A percentile compares a stretch with the other conserved stretches of the same genome.
These are phyloP conservation scores for Parafenestella ontariensis DNA, from an alignment of 2,329 filamentous ascomycete genomes.

Conservation along the genomic window DNA sequence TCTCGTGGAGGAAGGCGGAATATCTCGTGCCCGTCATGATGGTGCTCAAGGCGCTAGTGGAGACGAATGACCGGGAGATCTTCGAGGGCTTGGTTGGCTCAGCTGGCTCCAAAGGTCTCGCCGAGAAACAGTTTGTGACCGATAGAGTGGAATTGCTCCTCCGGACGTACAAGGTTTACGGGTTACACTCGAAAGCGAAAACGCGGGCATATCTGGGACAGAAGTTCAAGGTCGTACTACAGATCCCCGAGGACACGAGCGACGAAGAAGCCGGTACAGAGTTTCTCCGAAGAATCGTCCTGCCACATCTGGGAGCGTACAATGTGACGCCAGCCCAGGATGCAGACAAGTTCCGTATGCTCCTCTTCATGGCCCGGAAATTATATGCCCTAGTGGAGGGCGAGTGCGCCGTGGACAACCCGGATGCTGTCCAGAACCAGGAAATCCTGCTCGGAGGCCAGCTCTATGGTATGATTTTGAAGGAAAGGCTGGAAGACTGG, in stretches of 20 bases:
- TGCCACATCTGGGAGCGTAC: slow-evolving; percentile 88
- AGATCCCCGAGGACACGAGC: slow-evolving; percentile 81
- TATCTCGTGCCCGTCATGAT: slow-evolving; percentile 96
- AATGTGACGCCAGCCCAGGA: slow-evolving; percentile 86
- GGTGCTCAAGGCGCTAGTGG: slow-evolving; percentile 91
- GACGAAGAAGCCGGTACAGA: slow-evolving; percentile 91
- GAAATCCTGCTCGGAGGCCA: slow-evolving; percentile 94
- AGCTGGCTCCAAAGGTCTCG: slow-evolving; percentile 75
- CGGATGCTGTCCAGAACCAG: slow-evolving; percentile 95
- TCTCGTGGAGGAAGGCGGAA: slow-evolving; percentile 97
- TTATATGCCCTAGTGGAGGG: slow-evolving; percentile 91
- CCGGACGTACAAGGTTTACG: slow-evolving; percentile 91
- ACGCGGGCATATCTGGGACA: slow-evolving; percentile 86
- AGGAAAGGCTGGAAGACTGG: slow-evolving; percentile 92
- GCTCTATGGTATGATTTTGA: slow-evolving; percentile 92
- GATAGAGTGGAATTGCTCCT: slow-evolving; percentile 92
- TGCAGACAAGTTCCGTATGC: slow-evolving; percentile 89
- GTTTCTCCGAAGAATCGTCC: slow-evolving; percentile 86
- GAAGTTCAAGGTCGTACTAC: slow-evolving; percentile 89
- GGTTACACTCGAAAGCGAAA: slow-evolving; percentile 79
- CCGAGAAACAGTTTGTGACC: slow-evolving; percentile 88
- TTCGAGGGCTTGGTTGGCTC: slow-evolving; percentile 90
- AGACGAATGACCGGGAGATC: slow-evolving; percentile 96
- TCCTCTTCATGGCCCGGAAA: slow-evolving; percentile 96
- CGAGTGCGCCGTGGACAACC: slow-evolving; percentile 92